Percentiles rank a stretch among this genome's conserved stretches.
These are phyloP conservation scores for Mrakia hoshinonis DNA, from an alignment of 768 basidiomycete species.

Conservation along the genomic window DNA sequence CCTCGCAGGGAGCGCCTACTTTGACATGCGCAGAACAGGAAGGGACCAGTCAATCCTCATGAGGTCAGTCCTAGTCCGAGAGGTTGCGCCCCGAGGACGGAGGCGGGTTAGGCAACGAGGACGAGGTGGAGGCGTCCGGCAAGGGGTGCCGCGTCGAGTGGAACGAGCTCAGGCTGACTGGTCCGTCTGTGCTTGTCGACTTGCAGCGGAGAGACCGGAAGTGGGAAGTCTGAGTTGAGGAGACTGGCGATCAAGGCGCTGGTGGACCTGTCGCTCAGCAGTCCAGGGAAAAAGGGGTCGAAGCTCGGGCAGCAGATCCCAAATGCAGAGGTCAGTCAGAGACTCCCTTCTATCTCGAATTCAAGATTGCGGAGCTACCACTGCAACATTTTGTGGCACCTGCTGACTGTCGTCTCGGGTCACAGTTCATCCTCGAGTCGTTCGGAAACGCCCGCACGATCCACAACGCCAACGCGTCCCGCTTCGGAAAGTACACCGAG, in stretches of 20 bases:
- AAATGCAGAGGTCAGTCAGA: slow-evolving; percentile 55
- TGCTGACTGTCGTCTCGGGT: background rate
- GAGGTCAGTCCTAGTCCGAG: slow-evolving; percentile 50
- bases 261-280: slow-evolving; percentile 71
- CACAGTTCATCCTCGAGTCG: slow-evolving; percentile 74
- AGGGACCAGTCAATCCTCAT: slow-evolving; percentile 87
- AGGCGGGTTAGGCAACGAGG: background rate
- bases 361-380: too few relatives aligned
- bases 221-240: slow-evolving; percentile 86
- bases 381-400: background rate
- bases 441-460: slow-evolving; percentile 75
- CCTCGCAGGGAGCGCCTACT: slow-evolving; percentile 82
- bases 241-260: slow-evolving; percentile 84
- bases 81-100: background rate
- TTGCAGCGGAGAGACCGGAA: slow-evolving; percentile 76
- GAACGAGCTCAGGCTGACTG: background rate
- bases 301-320: slow-evolving; percentile 81
- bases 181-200: slow-evolving; percentile 11
- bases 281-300: slow-evolving; percentile 81
- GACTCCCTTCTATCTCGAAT: background rate
- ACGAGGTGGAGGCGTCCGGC: background rate
- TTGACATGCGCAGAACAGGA: slow-evolving; percentile 85
- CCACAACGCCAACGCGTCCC: slow-evolving; percentile 89
- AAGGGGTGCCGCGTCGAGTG: too few relatives aligned
- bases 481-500: slow-evolving; percentile 96